Evolutionary conservation across 2,329 filamentous ascomycete genomes (phyloP), one percentile per base, ranked within the genome.

Genomic region (Scedosporium aurantiacum): DNA sequence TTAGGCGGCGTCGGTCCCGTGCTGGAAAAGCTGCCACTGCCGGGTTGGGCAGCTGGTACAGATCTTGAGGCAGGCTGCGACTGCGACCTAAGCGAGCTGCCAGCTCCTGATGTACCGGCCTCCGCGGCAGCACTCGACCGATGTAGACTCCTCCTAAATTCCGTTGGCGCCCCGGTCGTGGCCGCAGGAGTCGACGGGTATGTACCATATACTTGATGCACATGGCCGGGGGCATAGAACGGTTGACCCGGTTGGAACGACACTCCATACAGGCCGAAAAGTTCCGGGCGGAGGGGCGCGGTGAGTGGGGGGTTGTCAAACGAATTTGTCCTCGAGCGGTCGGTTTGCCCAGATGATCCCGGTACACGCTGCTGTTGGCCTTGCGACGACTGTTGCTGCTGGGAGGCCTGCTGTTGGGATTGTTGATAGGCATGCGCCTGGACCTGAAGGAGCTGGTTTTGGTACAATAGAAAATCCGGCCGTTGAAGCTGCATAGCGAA

Each of bases 31-130:
- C 28, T 41, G 8, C 27, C n/a, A 40, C 58, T 27, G 21, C 14
- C 16, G 14, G 45, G 68, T 66, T 8, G 66, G 69, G 62, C 72
- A 70, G 40, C 63, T 67, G 60, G 67, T 72, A 64, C 62, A 61
- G 75, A 73, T 32, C 82, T 76, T 40, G 82, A 79, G 2, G 84
- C 83, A 25, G 84, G 84, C 68, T 87, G 84, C n/a, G 84, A 87
- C 68, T 87, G 84, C 27, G 84, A 87, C 64, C 84, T 78, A 63
- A 85, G 70, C n/a, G 82, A 75, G 65, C 83, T 82, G 61, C 76
- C 81, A 27, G 82, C 76, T 59, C 77, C 72, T 43, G 75, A 71
- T 18, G 73, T 68, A 8, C 76, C 76, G 14, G 77, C 70, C 41
- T 85, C 82, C 25, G 76, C 79, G 16, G 77, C 73, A 25, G 75